Conservation (phyloP, 495 filamentous ascomycete species). For the Echria macrotheca region DNA sequence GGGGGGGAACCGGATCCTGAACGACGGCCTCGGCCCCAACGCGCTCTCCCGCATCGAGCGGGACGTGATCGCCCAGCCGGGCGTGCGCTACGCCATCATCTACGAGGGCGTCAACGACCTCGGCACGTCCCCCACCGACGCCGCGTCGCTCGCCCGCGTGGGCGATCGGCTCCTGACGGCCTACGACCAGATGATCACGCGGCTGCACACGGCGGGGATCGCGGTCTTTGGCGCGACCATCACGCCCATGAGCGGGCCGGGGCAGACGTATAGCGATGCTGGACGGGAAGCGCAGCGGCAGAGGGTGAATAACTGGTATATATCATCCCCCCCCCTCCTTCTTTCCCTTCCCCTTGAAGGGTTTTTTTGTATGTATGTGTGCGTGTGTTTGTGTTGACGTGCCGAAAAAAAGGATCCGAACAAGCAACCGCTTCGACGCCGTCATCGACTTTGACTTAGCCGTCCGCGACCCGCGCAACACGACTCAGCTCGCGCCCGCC, state of each 20-base stretch:
- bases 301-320: constrained; percentile 55
- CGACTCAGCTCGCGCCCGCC: constrained; percentile 34
- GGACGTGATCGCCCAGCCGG: constrained; percentile 52
- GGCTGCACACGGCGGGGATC: constrained; percentile 47
- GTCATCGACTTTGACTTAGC: constrained; percentile 58
- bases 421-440: constrained; percentile 51
- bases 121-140: constrained; percentile 42
- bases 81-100: constrained; percentile 50
- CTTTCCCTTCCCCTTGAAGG: no score
- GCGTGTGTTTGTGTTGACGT: no score
- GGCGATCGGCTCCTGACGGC: constrained; percentile 47
- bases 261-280: constrained; percentile 42
- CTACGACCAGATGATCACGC: constrained; percentile 51
- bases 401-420: no score
- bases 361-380: no score
- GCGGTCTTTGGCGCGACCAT: constrained; percentile 56
- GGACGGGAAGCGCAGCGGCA: constrained; percentile 48
- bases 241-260: constrained; percentile 50
- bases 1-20: constrained; percentile 59
- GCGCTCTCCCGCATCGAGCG: constrained; percentile 53
- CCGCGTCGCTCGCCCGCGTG: constrained; percentile 33
- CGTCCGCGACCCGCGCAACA: constrained; percentile 43
- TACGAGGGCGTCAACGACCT: constrained; percentile 65
- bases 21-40: constrained; percentile 54
- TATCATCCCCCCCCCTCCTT: no score